Conservation (phyloP, 2,329 filamentous ascomycete genomes). For the Camillea tinctor region DNA sequence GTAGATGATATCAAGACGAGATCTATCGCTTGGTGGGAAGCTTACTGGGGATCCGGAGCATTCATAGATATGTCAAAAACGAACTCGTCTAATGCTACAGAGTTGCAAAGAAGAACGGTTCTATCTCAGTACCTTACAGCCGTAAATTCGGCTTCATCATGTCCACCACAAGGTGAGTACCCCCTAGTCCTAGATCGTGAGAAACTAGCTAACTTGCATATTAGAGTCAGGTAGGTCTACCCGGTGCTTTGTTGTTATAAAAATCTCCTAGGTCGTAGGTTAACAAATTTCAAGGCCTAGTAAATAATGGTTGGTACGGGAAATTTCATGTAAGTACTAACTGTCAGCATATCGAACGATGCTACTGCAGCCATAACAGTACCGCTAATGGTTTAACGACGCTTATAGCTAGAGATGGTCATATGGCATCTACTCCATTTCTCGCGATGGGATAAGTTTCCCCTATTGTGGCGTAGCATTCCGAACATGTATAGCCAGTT, state of each 20-base stretch:
- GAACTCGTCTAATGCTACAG: conserved; percentile 40
- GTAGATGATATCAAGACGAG: conserved; percentile 29
- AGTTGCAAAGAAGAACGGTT: conserved; percentile 52
- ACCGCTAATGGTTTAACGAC: background rate
- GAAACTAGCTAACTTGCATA: conserved; percentile 4
- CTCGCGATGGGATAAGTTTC: conserved; percentile 47
- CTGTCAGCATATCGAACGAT: background rate
- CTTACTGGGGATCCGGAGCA: conserved; percentile 50
- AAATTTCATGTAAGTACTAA: conserved; percentile 46
- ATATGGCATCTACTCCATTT: conserved; percentile 54
- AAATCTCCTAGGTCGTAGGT: background rate
- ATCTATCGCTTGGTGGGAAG: conserved; percentile 44
- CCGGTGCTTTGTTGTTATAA: conserved; percentile 2
- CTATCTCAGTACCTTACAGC: conserved; percentile 53
- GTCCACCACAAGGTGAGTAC: conserved; percentile 44
- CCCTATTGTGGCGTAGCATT: conserved; percentile 44
- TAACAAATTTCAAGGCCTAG: conserved; percentile 38
- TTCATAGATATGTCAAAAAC: conserved; percentile 50
- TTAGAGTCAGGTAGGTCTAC: conserved; percentile 18
- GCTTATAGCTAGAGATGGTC: conserved; percentile 48
- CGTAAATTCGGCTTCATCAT: conserved; percentile 49
- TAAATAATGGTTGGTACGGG: conserved; percentile 57
- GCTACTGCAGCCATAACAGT: too few species aligned
- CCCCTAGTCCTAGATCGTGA: background rate
- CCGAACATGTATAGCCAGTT: conserved; percentile 48